Evolutionary conservation across 345 rosid genomes (phyloP).

Genomic region (Rubroshorea leprosula): DNA sequence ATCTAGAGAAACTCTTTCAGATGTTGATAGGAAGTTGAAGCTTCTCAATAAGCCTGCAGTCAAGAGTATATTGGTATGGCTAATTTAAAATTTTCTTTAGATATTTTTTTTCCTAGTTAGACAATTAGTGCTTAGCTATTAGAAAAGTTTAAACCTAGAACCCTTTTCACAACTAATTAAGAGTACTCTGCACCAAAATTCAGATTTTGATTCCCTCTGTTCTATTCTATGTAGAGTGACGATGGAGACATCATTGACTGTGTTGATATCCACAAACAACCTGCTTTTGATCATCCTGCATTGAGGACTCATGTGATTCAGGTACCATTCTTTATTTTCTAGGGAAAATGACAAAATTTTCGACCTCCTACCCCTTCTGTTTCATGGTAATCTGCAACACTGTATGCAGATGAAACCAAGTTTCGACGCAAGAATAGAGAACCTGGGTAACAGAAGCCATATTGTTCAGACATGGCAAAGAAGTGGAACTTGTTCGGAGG

Average conservation of each 20-base stretch:
- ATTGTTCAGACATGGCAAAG: conserved; percentile 36
- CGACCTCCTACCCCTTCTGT: background rate
- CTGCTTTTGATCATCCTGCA: conserved; percentile 46
- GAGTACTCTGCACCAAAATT: background rate
- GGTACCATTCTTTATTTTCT: conserved; percentile 20
- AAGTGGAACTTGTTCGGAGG: conserved; percentile 38
- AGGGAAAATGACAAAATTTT: background rate
- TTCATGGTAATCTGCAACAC: no score
- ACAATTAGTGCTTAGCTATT: no score
- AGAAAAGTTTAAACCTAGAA: background rate
- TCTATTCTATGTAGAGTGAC: conserved; percentile 33
- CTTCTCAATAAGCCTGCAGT: conserved; percentile 44
- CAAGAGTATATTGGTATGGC: conserved; percentile 34
- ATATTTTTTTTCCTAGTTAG: no score
- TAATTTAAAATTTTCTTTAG: no score
- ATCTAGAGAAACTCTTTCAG: conserved; percentile 7
- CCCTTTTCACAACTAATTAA: no score
- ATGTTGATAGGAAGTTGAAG: conserved; percentile 31
- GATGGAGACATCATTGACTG: conserved; percentile 56
- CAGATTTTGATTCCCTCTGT: background rate
- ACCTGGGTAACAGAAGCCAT: background rate
- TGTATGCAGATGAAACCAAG: conserved; percentile 45
- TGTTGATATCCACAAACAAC: conserved; percentile 43
- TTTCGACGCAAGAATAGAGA: conserved; percentile 3
- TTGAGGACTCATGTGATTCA: conserved; percentile 40